A percentile compares a stretch with the other conserved stretches of the same genome.
Conservation (phyloP, 306 rosid genomes). For the Medicago ruthenica region DNA sequence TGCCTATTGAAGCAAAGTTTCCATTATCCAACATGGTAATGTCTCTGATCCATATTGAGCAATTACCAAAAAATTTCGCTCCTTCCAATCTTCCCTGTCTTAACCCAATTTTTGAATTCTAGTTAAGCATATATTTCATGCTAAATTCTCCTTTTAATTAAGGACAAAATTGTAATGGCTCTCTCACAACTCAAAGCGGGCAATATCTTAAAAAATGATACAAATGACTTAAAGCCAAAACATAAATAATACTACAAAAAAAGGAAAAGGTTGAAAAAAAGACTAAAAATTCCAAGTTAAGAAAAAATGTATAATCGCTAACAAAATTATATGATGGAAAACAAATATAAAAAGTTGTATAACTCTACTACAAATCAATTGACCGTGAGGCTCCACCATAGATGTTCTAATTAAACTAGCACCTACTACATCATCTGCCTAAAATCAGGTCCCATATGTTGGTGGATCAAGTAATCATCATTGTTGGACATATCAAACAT, state of each 20-base stretch:
- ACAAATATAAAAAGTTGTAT: background rate
- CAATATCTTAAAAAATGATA: too few species aligned
- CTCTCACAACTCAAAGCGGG: too few species aligned
- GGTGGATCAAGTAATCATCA: slow-evolving; percentile 81
- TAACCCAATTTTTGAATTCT: too few species aligned
- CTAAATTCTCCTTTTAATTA: too few species aligned
- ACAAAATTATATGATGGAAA: slow-evolving; percentile 12
- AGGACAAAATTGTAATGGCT: too few species aligned
- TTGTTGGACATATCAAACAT: slow-evolving; percentile 61
- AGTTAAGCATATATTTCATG: too few species aligned
- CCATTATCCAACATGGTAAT: too few species aligned
- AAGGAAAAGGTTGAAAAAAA: background rate
- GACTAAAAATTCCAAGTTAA: background rate
- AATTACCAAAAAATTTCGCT: too few species aligned
- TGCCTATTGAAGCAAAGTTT: too few species aligned
- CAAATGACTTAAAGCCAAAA: background rate
- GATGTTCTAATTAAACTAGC: slow-evolving; percentile 39
- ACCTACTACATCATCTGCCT: slow-evolving; percentile 61
- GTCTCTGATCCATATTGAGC: too few species aligned
- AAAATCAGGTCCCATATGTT: slow-evolving; percentile 68
- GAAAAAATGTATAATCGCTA: slow-evolving; percentile 14
- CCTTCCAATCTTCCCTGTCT: too few species aligned
- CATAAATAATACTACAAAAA: background rate
- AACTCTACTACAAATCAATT: slow-evolving; percentile 40
- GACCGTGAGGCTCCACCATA: slow-evolving; percentile 27